Evolutionary conservation across 257 asterid species (phyloP).

Genomic region (Salvia miltiorrhiza): DNA sequence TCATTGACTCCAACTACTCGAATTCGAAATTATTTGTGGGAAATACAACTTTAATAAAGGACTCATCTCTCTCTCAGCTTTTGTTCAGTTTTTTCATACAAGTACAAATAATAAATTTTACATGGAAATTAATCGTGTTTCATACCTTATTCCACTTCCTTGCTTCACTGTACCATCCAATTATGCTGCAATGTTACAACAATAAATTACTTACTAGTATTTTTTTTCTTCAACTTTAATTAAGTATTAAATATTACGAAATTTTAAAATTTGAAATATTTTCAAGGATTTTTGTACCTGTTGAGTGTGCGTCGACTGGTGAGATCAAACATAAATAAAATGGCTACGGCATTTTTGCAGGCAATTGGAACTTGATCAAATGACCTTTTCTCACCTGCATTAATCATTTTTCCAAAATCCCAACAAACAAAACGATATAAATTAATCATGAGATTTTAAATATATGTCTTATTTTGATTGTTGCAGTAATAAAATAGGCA

Average conservation of each 20-base stretch:
- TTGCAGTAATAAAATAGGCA: no score
- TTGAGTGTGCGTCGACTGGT: slow-evolving; percentile 69
- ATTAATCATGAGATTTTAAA: no score
- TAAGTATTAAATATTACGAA: no score
- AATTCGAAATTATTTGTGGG: slow-evolving; percentile 2
- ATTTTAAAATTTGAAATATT: neutral
- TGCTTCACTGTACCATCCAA: slow-evolving; percentile 75
- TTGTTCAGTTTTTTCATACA: neutral
- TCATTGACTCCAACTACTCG: slow-evolving; percentile 12
- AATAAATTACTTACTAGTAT: no score
- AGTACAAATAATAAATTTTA: neutral
- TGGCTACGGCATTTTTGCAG: slow-evolving; percentile 85
- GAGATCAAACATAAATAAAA: slow-evolving; percentile 86
- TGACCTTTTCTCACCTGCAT: slow-evolving; percentile 60
- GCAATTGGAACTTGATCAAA: slow-evolving; percentile 80
- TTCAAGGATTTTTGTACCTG: slow-evolving; percentile 44
- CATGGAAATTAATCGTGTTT: neutral
- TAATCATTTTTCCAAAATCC: neutral
- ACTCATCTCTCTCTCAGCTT: neutral
- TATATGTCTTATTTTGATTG: no score
- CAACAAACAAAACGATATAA: neutral
- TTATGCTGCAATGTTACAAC: slow-evolving; percentile 52
- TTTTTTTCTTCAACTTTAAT: no score
- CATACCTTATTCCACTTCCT: slow-evolving; percentile 83
- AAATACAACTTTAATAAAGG: slow-evolving; percentile 4